These are phyloP conservation scores for Populus pruinosa DNA, from an alignment of 345 rosid species.

Conservation along the genomic window DNA sequence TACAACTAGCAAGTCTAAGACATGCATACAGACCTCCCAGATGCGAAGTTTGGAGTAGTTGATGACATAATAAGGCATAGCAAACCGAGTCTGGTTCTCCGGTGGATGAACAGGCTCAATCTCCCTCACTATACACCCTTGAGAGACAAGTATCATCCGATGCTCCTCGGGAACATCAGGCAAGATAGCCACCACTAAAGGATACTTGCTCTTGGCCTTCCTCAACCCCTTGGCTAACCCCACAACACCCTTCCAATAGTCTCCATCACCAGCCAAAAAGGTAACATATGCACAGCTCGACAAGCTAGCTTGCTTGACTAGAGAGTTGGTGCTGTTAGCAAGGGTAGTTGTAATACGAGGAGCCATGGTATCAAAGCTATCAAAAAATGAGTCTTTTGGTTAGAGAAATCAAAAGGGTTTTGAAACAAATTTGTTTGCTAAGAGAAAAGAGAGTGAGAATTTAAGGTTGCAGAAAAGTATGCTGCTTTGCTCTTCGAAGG, in stretches of 20 bases:
- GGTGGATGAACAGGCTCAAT: conserved; percentile 77
- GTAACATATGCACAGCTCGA: conserved; percentile 48
- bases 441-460: not conserved
- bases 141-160: conserved; percentile 48
- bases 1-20: not conserved
- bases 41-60: conserved; percentile 87
- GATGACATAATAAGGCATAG: conserved; percentile 75
- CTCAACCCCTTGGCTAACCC: conserved; percentile 81
- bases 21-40: conserved; percentile 54
- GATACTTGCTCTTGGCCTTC: conserved; percentile 54
- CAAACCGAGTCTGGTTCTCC: conserved; percentile 57
- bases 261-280: conserved; percentile 72
- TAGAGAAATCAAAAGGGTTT: not conserved
- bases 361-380: conserved; percentile 7
- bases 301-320: conserved; percentile 26
- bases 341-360: not conserved
- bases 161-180: conserved; percentile 87
- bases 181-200: conserved; percentile 71
- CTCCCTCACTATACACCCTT: conserved; percentile 65
- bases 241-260: conserved; percentile 71
- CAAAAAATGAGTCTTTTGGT: not conserved
- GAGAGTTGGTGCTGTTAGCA: not conserved
- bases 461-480: not conserved
- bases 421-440: not conserved
- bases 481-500: not conserved